Evolutionary conservation across 306 rosid genomes (phyloP), one percentile per base, ranked within the genome.

Genomic region (Acacia melanoxylon): DNA sequence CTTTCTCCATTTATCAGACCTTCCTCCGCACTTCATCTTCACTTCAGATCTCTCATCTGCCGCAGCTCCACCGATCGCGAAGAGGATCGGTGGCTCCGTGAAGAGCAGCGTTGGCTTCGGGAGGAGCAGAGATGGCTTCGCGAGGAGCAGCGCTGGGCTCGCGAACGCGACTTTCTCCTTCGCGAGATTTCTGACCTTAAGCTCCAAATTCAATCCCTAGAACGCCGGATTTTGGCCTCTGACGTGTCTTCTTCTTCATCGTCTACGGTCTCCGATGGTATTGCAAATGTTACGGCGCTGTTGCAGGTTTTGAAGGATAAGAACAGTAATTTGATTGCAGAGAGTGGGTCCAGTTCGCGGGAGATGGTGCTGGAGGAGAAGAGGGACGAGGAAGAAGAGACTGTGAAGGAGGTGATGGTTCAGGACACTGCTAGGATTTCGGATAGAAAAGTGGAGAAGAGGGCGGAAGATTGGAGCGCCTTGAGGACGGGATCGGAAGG

Each of bases 21-120:
- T 77, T 19, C 54, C 44, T 63, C 72, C 82, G 49, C 86, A 81
- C 67, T 25, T 82, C 88, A 46, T 78, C 85, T 78, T 63, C 63
- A 63, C 56, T 83, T 73, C 90, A 83, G 77, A 4, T 85, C 91
- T 31, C 62, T 88, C 51, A 1, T 80, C 40, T 54, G 83, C 66
- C 70, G 74, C 78, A 82, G 91, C 70, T 82, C 91, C 58, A 35
- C 12, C 48, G 33, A 88, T 65, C 86, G 83, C 81, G 92, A 93
- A 56, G 94, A 90, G 52, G 49, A 81, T 4, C 91, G 91, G 1
- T 92, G 98, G 98, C 91, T 92, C 49, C 94, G 97, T 4, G 98
- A 95, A 58, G 98, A 95, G 75, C 97, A 91, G 69, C 92, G 99
- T 0, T 95, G 99, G 99, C 87, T 93, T 2, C 94, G 97, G 0